Conservation (phyloP, 306 rosid genomes). For the Senna tora region DNA sequence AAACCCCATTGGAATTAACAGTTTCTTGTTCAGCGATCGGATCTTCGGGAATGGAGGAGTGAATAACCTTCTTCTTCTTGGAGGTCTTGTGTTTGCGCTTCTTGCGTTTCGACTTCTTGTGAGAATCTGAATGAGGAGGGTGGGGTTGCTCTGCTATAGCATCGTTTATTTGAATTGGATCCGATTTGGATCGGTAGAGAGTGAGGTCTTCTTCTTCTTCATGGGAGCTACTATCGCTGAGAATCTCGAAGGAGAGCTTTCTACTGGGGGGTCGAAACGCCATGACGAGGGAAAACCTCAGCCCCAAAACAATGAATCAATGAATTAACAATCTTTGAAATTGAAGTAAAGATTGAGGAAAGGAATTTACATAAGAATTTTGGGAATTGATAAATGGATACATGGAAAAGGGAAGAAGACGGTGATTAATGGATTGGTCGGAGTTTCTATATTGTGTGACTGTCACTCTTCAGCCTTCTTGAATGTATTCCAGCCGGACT, state of each 20-base stretch:
- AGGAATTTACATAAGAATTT: background rate
- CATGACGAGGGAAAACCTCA: conserved; percentile 46
- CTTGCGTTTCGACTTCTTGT: conserved; percentile 44
- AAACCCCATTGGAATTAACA: conserved; percentile 15
- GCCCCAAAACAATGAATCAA: background rate
- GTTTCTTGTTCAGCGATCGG: conserved; percentile 36
- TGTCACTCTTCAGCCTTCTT: background rate
- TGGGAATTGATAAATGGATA: background rate
- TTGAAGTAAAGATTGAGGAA: background rate
- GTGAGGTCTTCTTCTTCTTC: conserved; percentile 48
- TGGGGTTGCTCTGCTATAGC: conserved; percentile 22
- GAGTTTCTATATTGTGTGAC: conserved; percentile 1
- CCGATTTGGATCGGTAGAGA: conserved; percentile 39
- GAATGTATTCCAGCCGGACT: conserved; percentile 28
- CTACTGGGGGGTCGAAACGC: conserved; percentile 60
- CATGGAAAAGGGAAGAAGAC: background rate
- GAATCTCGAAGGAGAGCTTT: conserved; percentile 77
- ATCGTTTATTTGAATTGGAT: conserved; percentile 35
- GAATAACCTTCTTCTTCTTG: conserved; percentile 49
- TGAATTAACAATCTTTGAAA: background rate
- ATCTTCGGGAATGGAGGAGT: conserved; percentile 51
- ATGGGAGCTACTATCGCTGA: conserved; percentile 38
- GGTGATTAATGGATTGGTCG: conserved; percentile 3
- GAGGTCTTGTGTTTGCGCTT: conserved; percentile 59
- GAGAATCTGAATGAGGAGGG: background rate